Conservation (phyloP, 495 filamentous ascomycete species). For the Tuber indicum region DNA sequence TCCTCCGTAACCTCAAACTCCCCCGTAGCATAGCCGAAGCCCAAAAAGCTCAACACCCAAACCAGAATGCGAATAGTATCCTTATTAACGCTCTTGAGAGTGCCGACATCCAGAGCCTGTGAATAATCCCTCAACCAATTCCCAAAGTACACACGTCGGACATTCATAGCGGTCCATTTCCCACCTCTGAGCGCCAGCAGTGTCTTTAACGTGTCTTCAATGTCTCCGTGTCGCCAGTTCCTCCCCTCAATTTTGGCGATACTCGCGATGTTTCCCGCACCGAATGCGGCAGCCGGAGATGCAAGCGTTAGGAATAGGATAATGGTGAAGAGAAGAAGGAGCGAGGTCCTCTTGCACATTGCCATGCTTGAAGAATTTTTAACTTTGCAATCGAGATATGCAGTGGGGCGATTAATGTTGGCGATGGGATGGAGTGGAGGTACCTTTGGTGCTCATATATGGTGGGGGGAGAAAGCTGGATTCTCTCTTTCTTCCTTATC, state of each 20-base stretch:
- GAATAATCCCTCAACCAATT: constrained; percentile 73
- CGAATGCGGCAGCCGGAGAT: constrained; percentile 66
- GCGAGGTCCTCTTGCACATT: constrained; percentile 15
- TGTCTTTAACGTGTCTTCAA: constrained; percentile 73
- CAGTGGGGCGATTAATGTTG: neutral
- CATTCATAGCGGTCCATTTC: constrained; percentile 88
- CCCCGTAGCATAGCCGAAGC: constrained; percentile 90
- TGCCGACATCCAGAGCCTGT: constrained; percentile 87
- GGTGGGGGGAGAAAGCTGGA: neutral
- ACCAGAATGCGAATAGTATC: constrained; percentile 84
- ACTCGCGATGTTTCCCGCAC: constrained; percentile 90
- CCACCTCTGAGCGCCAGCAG: constrained; percentile 80
- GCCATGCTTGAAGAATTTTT: constrained; percentile 13
- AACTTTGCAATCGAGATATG: neutral
- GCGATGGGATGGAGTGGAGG: neutral
- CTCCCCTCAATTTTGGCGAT: constrained; percentile 89
- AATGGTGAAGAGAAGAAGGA: constrained; percentile 49
- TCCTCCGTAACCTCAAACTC: constrained; percentile 96
- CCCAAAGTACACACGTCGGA: constrained; percentile 89
- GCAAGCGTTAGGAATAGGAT: constrained; percentile 56
- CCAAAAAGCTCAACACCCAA: constrained; percentile 87
- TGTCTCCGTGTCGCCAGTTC: constrained; percentile 89
- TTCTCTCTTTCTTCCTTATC: neutral
- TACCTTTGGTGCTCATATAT: neutral
- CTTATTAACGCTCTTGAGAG: constrained; percentile 78